Conservation (phyloP, 345 rosid species). For the Eucalyptus erythrocorys region DNA sequence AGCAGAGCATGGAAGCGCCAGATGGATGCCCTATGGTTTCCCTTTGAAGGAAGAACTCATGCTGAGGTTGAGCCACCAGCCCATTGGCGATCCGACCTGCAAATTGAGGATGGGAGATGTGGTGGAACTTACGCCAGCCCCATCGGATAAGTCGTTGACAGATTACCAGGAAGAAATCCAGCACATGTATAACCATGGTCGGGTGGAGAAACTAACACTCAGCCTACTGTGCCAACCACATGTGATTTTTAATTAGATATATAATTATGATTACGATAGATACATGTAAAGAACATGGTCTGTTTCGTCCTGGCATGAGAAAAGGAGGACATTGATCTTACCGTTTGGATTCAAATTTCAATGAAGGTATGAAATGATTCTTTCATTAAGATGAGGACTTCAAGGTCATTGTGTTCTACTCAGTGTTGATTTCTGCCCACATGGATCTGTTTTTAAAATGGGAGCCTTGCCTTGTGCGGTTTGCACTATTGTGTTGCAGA, state of each 20-base stretch:
- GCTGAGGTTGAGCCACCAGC: slow-evolving; percentile 65
- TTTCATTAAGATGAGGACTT: neutral
- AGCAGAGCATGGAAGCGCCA: slow-evolving; percentile 51
- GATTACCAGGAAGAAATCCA: slow-evolving; percentile 90
- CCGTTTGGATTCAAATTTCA: neutral
- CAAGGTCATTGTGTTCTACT: neutral
- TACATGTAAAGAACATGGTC: neutral
- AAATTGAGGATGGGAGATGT: slow-evolving; percentile 88
- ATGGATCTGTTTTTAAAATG: neutral
- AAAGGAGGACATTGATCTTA: neutral
- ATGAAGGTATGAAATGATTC: neutral
- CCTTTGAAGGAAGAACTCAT: slow-evolving; percentile 74
- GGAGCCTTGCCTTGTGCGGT: neutral
- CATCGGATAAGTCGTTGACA: slow-evolving; percentile 65
- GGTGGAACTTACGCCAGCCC: slow-evolving; percentile 81
- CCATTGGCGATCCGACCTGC: slow-evolving; percentile 48
- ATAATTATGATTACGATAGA: neutral
- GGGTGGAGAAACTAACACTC: neutral
- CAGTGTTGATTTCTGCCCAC: neutral
- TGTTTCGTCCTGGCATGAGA: neutral
- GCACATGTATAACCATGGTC: slow-evolving; percentile 53
- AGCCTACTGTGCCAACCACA: neutral
- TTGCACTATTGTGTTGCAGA: neutral
- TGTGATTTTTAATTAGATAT: neutral
- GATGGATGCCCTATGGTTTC: slow-evolving; percentile 60